Percentiles rank a stretch among this genome's conserved stretches.
phyloP scores from a whole-genome alignment of 2,329 filamentous ascomycete genomes.

The Pseudocercospora fijiensis region DNA sequence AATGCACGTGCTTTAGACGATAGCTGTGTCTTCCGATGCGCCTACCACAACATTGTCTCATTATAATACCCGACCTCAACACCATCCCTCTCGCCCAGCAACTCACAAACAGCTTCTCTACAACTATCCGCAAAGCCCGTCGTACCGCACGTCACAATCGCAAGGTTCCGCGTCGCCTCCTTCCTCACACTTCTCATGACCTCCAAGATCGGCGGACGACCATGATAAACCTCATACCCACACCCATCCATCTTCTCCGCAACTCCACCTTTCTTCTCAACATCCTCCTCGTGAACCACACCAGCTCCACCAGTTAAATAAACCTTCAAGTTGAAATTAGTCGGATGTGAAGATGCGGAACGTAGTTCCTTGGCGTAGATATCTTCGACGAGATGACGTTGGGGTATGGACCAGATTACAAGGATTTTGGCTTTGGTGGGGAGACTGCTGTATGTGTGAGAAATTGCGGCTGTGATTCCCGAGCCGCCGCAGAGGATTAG shows the following conservation, averaged over 20 bases:
- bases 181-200: conserved; percentile 20
- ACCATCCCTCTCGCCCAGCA: conserved; percentile 22
- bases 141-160: conserved; percentile 25
- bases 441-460: conserved; percentile 22
- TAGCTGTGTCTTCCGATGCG: too few relatives aligned
- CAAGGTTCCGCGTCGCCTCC: conserved; percentile 18
- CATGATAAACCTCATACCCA: conserved; percentile 10
- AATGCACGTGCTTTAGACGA: background rate
- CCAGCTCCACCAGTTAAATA: conserved; percentile 17
- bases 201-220: conserved; percentile 24
- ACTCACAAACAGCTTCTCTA: conserved; percentile 20
- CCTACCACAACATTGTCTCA: conserved; percentile 5
- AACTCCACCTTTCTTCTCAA: background rate
- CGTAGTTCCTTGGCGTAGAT: conserved; percentile 21
- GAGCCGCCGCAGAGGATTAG: conserved; percentile 51
- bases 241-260: conserved; percentile 4
- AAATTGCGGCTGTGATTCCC: conserved; percentile 48
- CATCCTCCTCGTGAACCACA: conserved; percentile 8
- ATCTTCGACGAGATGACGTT: conserved; percentile 21
- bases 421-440: conserved; percentile 11
- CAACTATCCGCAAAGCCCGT: conserved; percentile 25
- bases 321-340: conserved; percentile 22
- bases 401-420: conserved; percentile 22
- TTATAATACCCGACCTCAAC: conserved; percentile 22
- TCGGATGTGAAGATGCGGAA: conserved; percentile 2